These are phyloP conservation scores for Cryptococcus neoformans DNA, from an alignment of 1,284 basidiomycete genomes.

Conservation along the genomic window DNA sequence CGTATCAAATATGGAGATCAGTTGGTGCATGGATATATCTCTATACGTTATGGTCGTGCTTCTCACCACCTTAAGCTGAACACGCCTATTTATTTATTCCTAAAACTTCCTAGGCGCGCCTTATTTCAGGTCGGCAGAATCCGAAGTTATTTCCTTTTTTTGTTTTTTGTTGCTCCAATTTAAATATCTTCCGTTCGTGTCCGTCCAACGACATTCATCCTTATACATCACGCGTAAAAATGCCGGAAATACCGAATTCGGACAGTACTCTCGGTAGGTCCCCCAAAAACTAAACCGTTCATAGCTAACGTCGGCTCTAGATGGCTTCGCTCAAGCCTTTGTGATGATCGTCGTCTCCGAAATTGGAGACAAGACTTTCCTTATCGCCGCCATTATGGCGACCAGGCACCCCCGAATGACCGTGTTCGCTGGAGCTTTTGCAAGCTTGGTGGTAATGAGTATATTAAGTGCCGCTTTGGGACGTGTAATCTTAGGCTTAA, in stretches of 20 bases:
- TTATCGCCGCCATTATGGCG: conserved; percentile 94
- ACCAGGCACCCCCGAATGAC: conserved; percentile 84
- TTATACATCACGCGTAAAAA: neutral
- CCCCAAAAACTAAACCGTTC: too few species aligned
- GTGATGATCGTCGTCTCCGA: conserved; percentile 86
- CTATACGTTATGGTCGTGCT: too few species aligned
- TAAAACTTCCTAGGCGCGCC: too few species aligned
- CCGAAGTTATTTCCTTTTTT: neutral
- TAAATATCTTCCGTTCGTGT: neutral
- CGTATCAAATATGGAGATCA: too few species aligned
- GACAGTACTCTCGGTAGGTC: conserved; percentile 7
- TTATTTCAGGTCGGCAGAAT: neutral
- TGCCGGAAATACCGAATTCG: conserved; percentile 3
- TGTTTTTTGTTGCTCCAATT: neutral
- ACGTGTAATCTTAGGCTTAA: conserved; percentile 73
- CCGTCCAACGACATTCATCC: neutral
- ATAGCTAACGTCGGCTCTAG: conserved; percentile 14
- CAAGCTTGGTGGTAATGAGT: conserved; percentile 88
- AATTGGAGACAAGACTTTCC: conserved; percentile 95
- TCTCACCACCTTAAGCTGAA: too few species aligned
- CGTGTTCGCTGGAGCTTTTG: conserved; percentile 88
- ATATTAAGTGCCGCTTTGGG: conserved; percentile 84
- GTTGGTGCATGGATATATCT: too few species aligned
- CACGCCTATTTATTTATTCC: too few species aligned
- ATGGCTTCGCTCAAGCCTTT: conserved; percentile 70